These are phyloP conservation scores for Strobilomyces confusus DNA, from an alignment of 768 basidiomycete genomes.

Conservation along the genomic window DNA sequence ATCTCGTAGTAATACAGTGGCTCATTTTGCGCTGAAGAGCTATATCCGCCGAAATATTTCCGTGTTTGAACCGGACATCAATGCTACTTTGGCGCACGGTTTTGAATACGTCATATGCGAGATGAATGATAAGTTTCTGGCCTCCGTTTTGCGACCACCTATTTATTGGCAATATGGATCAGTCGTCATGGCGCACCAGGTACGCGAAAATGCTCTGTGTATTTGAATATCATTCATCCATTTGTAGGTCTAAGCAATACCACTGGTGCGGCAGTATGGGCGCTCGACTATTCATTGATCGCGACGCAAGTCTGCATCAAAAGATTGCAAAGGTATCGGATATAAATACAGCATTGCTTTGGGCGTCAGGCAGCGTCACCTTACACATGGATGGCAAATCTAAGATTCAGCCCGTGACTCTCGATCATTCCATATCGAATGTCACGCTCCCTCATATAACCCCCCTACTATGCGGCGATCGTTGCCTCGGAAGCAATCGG, in stretches of 20 bases:
- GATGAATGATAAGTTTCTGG: no score
- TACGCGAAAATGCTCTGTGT: not conserved
- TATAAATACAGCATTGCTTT: constrained; percentile 60
- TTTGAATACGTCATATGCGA: no score
- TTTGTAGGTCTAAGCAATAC: constrained; percentile 57
- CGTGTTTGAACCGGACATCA: no score
- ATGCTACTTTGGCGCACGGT: no score
- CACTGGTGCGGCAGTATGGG: constrained; percentile 71
- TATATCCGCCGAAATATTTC: no score
- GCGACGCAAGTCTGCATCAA: constrained; percentile 53
- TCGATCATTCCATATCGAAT: constrained; percentile 56
- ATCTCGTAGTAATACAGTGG: no score
- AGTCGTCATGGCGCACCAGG: constrained; percentile 38
- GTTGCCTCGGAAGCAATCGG: constrained; percentile 59
- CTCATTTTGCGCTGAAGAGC: no score
- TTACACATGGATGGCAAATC: constrained; percentile 3
- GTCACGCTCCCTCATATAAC: constrained; percentile 57
- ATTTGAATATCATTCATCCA: not conserved
- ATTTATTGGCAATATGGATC: no score
- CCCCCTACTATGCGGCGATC: constrained; percentile 63
- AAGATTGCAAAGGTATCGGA: constrained; percentile 57
- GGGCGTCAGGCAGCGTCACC: no score
- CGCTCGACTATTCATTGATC: constrained; percentile 60
- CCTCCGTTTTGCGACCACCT: not conserved
- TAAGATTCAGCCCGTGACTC: constrained; percentile 59